Evolutionary conservation across 495 filamentous ascomycete species (phyloP).

Genomic region (Daldinia concentrica): DNA sequence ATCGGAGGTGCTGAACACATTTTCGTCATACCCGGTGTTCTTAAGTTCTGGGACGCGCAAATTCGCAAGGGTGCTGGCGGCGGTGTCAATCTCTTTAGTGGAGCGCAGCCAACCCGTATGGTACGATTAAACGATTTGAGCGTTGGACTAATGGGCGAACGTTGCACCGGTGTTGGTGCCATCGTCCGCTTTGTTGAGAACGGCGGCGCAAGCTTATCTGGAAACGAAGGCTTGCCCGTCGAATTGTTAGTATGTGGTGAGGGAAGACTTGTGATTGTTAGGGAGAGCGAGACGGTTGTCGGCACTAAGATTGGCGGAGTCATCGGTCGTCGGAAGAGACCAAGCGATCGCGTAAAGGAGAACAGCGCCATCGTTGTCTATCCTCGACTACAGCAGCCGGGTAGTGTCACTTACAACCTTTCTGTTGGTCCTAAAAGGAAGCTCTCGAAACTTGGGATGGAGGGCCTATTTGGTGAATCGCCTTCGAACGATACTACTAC

Average conservation of each 20-base stretch:
- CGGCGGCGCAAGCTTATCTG: slow-evolving; percentile 44
- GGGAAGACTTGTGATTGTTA: slow-evolving; percentile 67
- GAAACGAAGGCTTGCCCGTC: slow-evolving; percentile 55
- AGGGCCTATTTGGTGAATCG: slow-evolving; percentile 39
- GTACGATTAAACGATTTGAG: slow-evolving; percentile 58
- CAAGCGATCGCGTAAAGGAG: slow-evolving; percentile 38
- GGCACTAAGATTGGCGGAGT: slow-evolving; percentile 50
- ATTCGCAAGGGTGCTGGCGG: slow-evolving; percentile 67
- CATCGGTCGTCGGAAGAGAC: slow-evolving; percentile 45
- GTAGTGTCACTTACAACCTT: slow-evolving; percentile 57
- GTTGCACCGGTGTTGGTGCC: slow-evolving; percentile 66
- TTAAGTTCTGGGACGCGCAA: slow-evolving; percentile 71
- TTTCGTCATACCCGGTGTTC: slow-evolving; percentile 68
- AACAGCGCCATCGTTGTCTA: slow-evolving; percentile 55
- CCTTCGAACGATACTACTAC: slow-evolving; percentile 28
- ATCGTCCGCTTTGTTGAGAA: slow-evolving; percentile 53
- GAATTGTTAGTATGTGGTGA: slow-evolving; percentile 74
- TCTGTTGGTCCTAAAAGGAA: slow-evolving; percentile 47
- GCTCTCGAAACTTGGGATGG: slow-evolving; percentile 19
- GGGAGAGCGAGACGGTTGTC: slow-evolving; percentile 53
- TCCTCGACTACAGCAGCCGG: slow-evolving; percentile 52
- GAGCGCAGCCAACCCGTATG: slow-evolving; percentile 57
- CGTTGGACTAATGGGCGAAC: slow-evolving; percentile 71
- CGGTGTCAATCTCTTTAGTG: slow-evolving; percentile 67
- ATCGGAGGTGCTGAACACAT: slow-evolving; percentile 68